A percentile compares a stretch with the other conserved stretches of the same genome.
phyloP scores from a whole-genome alignment of 1,284 basidiomycete species.

The Gastroboletus turbinatus region DNA sequence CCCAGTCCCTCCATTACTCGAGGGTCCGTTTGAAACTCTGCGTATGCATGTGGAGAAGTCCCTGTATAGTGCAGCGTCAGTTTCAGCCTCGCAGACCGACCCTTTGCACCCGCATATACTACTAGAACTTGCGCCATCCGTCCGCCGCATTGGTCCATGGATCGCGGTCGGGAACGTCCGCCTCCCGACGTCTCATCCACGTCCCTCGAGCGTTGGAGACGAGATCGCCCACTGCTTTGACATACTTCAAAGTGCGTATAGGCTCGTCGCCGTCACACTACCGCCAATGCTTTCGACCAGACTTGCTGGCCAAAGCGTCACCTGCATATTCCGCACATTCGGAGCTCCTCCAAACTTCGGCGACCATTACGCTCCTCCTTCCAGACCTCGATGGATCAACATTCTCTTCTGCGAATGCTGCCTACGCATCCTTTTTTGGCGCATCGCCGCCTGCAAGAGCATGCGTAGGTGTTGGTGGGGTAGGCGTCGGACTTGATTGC shows the following conservation, averaged over 20 bases:
- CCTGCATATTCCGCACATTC: background rate
- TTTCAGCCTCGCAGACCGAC: background rate
- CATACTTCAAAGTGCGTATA: conserved; percentile 50
- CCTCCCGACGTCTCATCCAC: conserved; percentile 14
- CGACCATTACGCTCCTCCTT: conserved; percentile 84
- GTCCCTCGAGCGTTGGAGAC: conserved; percentile 55
- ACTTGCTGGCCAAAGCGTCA: conserved; percentile 11
- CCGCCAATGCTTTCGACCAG: conserved; percentile 9
- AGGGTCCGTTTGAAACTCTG: conserved; percentile 38
- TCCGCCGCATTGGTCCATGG: conserved; percentile 46
- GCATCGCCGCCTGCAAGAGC: conserved; percentile 91
- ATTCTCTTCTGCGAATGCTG: conserved; percentile 74
- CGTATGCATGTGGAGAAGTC: conserved; percentile 15
- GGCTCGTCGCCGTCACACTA: background rate
- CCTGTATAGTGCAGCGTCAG: background rate
- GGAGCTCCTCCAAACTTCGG: conserved; percentile 55
- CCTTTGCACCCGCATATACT: background rate
- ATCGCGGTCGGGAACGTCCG: conserved; percentile 58
- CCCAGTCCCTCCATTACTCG: conserved; percentile 53
- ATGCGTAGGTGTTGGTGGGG: conserved; percentile 72
- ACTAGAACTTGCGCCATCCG: conserved; percentile 18
- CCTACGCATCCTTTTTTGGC: conserved; percentile 84
- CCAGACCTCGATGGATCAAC: conserved; percentile 67
- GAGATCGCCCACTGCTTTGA: conserved; percentile 66
- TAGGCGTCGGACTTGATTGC: conserved; percentile 74